Conservation (phyloP, 2,329 filamentous ascomycete genomes). For the Beauveria pseudobassiana region DNA sequence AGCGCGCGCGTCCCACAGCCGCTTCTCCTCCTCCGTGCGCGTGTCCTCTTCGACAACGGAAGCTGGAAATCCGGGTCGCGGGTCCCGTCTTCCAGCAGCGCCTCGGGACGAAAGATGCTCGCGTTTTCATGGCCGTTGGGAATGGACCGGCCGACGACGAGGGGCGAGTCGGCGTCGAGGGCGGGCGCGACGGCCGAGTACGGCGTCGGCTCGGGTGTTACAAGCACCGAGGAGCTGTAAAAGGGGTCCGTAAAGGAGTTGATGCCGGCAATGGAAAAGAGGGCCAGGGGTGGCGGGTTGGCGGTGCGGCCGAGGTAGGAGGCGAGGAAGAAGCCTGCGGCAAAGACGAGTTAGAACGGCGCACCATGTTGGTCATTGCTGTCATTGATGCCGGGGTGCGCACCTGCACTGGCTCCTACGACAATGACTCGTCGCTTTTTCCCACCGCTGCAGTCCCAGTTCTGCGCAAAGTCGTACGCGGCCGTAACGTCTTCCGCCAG, state of each 20-base stretch:
- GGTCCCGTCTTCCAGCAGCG: conserved; percentile 20
- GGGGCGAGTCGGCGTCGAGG: conserved; percentile 15
- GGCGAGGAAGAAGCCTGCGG: conserved; percentile 25
- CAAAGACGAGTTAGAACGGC: too few relatives aligned
- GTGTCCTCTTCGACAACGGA: background rate
- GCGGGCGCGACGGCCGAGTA: conserved; percentile 18
- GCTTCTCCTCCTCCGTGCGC: background rate
- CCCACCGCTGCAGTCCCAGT: conserved; percentile 13
- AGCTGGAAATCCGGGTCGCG: conserved; percentile 19
- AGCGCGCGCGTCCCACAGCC: conserved; percentile 10
- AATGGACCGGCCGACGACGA: conserved; percentile 17
- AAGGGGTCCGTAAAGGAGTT: conserved; percentile 28
- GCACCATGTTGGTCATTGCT: too few relatives aligned
- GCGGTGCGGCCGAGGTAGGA: conserved; percentile 22
- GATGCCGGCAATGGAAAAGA: conserved; percentile 29
- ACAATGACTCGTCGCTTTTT: conserved; percentile 21
- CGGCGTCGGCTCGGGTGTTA: conserved; percentile 20
- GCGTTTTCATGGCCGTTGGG: conserved; percentile 12
- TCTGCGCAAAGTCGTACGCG: conserved; percentile 24
- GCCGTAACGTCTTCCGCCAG: conserved; percentile 24
- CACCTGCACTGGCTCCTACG: conserved; percentile 27
- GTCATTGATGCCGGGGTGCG: background rate
- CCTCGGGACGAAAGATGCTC: conserved; percentile 20
- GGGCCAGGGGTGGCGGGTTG: conserved; percentile 22
- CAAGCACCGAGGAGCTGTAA: conserved; percentile 26